Base-by-base conservation (phyloP, 805 yeast genomes). In the Lachancea kluyveri region DNA sequence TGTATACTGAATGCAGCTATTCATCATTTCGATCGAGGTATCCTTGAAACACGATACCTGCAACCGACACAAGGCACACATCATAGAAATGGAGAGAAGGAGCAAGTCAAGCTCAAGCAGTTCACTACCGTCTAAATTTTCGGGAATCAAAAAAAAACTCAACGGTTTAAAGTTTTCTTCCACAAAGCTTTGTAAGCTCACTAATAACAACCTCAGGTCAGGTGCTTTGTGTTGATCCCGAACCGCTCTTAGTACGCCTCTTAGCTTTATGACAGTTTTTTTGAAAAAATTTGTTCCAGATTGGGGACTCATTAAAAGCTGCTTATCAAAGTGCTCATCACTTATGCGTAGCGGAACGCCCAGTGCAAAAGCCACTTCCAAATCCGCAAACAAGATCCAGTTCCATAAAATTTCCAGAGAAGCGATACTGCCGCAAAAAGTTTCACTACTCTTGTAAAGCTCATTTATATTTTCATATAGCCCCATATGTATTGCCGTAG, bases 401-500 rank as follows among this genome's bases (percentile, higher is more conserved):
- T 26, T 23, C 42, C 42, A 39, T 14, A 41, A 19, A 12, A 28
- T 35, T 24, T 33, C 31, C 12, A 36, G 17, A 25, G 33, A 41
- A 9, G 17, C 22, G 9, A 31, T 27, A n/a, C 18, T 31, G n/a
- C 31, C 42, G 3, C 18, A 24, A 7, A 30, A 24, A 9, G 19
- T 21, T 9, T 21, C 22, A 9, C 30, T 13, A 9, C 19, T 24
- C 13, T 21, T 20, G 13, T 26, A 36, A 5, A 39, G 19, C 26
- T 27, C 24, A 7, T 26, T 14, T 8, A 33, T 23, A 14, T 33
- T 28, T 26, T 31, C 28, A 14, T 36, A 30, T 6, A 41, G 36
- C 8, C 45, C 45, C 17, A 41, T 34, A 17, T 33, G 33, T 8
- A 39, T 18, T 9, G 41, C 41, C 4, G 41, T 33, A 5, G 33